Evolutionary conservation across 2,329 filamentous ascomycete genomes (phyloP).

Genomic region (Colletotrichum incanum): DNA sequence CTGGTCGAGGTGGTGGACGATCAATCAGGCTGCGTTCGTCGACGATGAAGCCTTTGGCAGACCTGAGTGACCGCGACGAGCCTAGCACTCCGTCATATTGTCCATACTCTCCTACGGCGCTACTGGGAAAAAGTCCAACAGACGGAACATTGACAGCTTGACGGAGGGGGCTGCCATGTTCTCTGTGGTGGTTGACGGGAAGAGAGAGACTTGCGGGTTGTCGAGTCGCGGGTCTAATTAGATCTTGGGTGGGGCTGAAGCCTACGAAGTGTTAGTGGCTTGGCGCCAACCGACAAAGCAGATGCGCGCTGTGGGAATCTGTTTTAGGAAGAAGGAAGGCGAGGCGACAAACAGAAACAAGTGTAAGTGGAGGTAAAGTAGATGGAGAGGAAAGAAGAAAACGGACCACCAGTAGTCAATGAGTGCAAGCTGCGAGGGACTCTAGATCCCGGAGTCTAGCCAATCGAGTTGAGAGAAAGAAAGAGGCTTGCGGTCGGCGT

Average conservation of each 20-base stretch:
- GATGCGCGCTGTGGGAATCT: background rate
- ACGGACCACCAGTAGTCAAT: background rate
- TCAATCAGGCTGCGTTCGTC: constrained; percentile 36
- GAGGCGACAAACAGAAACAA: background rate
- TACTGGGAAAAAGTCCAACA: background rate
- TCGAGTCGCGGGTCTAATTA: constrained; percentile 22
- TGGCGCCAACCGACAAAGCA: constrained; percentile 26
- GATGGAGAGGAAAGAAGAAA: background rate
- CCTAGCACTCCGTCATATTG: constrained; percentile 11
- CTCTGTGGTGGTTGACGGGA: constrained; percentile 2
- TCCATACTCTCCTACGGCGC: background rate
- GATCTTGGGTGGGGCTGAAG: constrained; percentile 25
- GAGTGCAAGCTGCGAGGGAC: background rate
- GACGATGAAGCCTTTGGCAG: background rate
- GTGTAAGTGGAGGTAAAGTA: background rate
- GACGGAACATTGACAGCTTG: constrained; percentile 25
- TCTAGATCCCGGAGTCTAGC: background rate
- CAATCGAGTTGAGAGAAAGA: background rate
- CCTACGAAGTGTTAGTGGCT: constrained; percentile 31
- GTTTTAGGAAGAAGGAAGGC: constrained; percentile 20
- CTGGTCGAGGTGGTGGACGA: constrained; percentile 4
- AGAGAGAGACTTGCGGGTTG: constrained; percentile 21
- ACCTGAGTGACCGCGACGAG: background rate
- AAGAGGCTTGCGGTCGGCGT: background rate
- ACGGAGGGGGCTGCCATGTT: constrained; percentile 15